Conservation (phyloP, 2,329 filamentous ascomycete genomes). For the Diplodia sapinea region DNA sequence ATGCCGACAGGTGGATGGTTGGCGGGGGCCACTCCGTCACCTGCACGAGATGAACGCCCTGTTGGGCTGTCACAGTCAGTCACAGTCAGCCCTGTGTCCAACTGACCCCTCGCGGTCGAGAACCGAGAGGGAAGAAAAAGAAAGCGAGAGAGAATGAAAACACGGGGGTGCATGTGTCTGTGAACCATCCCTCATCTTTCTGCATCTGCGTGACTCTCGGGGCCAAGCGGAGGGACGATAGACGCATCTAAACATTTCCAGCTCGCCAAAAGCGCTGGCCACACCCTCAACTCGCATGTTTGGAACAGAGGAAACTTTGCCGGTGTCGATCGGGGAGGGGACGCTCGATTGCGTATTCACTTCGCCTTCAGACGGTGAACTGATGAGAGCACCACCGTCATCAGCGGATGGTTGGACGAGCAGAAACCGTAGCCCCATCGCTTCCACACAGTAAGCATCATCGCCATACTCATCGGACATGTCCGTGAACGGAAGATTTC, state of each 20-base stretch:
- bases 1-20: slow-evolving; percentile 1
- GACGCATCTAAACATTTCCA: slow-evolving; percentile 1
- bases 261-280: background rate
- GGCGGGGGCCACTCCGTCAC: background rate
- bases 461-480: background rate
- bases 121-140: background rate
- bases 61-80: slow-evolving; percentile 24
- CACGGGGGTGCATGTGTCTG: background rate
- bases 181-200: background rate
- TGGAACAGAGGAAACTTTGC: slow-evolving; percentile 6
- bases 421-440: background rate
- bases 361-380: background rate
- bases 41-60: slow-evolving; percentile 13
- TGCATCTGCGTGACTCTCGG: slow-evolving; percentile 16
- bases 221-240: slow-evolving; percentile 3
- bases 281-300: background rate
- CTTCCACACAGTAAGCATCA: slow-evolving; percentile 1
- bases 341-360: background rate
- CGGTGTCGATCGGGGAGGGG: slow-evolving; percentile 9
- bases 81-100: slow-evolving; percentile 20
- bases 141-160: background rate
- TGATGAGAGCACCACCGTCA: slow-evolving; percentile 2
- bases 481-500: background rate
- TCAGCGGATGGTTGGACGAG: background rate
- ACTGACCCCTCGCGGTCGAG: background rate